Evolutionary conservation across 2,329 filamentous ascomycete species (phyloP), one percentile per base, ranked within the genome.

Genomic region (Exserohilum turcica): DNA sequence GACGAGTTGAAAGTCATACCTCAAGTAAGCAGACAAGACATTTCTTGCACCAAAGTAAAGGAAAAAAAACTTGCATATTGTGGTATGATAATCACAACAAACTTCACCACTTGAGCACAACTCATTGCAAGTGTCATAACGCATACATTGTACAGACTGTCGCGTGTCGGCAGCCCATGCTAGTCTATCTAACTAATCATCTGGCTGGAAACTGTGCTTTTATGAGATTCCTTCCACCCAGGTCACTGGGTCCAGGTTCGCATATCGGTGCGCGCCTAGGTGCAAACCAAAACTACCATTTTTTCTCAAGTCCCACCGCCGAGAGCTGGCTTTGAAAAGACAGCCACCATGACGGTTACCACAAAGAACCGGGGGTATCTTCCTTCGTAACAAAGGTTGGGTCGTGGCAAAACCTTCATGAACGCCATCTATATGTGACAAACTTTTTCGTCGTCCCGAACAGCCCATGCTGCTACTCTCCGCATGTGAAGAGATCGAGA

Each of bases 351-450:
- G 59, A 66, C 63, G 60, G 59, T 62, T 57, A 60, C 64, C 62
- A 59, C 59, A 65, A 56, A 61, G 39, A 56, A 64, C 60, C 57
- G 55, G 64, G 64, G 70, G 66, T 67, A 71, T 74, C 50, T 61
- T 74, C 70, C 69, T 66, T 72, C 67, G 60, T 60, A 60, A 56
- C 64, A 61, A 65, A 60, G 46, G 43, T 47, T 47, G 65, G 57
- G 61, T 59, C 63, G 63, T 49, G 48, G 57, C 45, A 49, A 44
- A 66, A 65, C 68, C 70, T 63, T 68, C 61, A 64, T 71, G 55
- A 74, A 74, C 71, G 72, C 72, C 72, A 60, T 73, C 70, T 70
- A 74, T 70, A 74, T 74, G 70, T 60, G 66, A 65, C 62, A 66
- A 66, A 68, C 66, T 64, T 63, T 67, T 67, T 61, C 66, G 65